Evolutionary conservation across 176 grass and related monocot species (phyloP), one percentile per base, ranked within the genome.

Genomic region (Dendrocalamus sinicus): DNA sequence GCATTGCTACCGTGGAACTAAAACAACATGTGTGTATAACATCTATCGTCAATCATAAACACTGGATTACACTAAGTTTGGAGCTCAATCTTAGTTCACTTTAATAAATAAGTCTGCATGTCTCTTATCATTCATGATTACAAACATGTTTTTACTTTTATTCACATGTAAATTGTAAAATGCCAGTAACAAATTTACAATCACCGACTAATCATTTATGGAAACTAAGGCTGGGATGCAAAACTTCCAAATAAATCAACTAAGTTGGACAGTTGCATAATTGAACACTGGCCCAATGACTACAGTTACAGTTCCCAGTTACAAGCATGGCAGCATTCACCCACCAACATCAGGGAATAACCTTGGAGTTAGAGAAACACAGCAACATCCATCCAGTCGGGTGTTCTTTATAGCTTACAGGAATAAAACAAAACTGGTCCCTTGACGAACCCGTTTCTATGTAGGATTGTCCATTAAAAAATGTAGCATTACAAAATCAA

Each of bases 261-360:
- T 37, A 79, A 19, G 12, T 45, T 55, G 12, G 28, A 57, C 37
- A 73, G 9, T 54, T 66, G 3, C 3, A 12, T n/a, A 60, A 67
- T 6, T 80, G 51, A 53, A 32, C 35, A 60, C 24, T 54, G 14
- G 11, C n/a, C 8, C 30, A 74, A 67, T 0, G 0, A 78, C 23
- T 70, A 57, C 23, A 9, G 30, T 37, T 54, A 20, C 30, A 69
- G 8, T 11, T 69, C 24, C 13, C 35, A 57, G 59, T 73, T 75
- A 57, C 0, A 64, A 67, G 64, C 6, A 78, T 65, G 7, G 10
- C 2, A 46, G 58, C 17, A 68, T 48, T 23, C 10, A 73, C n/a
- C 60, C 20, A 81, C 55, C n/a, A 86, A 76, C 32, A 77, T 24
- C 35, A 75, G 51, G 30, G 43, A 83, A 60, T 67, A 72, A 35